Conservation (phyloP, 306 rosid genomes). For the Quercus agrifolia region DNA sequence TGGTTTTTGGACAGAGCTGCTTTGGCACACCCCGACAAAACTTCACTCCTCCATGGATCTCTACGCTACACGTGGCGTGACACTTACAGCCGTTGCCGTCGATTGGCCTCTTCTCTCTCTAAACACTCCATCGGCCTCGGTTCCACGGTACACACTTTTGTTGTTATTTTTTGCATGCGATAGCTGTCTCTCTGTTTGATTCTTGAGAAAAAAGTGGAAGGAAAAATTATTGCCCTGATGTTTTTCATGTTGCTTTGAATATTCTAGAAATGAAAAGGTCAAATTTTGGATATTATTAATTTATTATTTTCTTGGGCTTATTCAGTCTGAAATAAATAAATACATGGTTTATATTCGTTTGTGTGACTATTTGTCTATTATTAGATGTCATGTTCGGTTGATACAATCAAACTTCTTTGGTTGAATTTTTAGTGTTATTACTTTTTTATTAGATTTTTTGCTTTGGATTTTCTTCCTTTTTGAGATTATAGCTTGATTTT, state of each 20-base stretch:
- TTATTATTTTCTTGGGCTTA: too few species aligned
- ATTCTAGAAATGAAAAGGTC: not conserved
- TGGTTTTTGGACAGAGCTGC: slow-evolving; percentile 91
- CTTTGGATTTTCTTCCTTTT: too few species aligned
- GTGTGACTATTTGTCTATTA: too few species aligned
- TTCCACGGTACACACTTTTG: slow-evolving; percentile 43
- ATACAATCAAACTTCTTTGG: too few species aligned
- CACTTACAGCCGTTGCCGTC: slow-evolving; percentile 81
- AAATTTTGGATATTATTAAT: too few species aligned
- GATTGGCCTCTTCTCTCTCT: slow-evolving; percentile 78
- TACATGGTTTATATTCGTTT: too few species aligned
- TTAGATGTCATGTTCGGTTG: too few species aligned
- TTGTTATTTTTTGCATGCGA: not conserved
- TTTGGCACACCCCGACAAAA: slow-evolving; percentile 65
- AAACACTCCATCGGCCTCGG: slow-evolving; percentile 41
- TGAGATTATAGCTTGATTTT: too few species aligned
- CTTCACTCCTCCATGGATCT: slow-evolving; percentile 73
- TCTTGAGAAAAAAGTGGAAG: not conserved
- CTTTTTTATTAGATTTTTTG: too few species aligned
- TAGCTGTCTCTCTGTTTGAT: not conserved
- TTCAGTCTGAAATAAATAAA: too few species aligned
- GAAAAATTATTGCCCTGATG: not conserved
- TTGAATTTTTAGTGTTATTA: too few species aligned
- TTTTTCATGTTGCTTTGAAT: not conserved
- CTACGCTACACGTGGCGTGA: slow-evolving; percentile 75